These are phyloP conservation scores for Aspergillus aculeatinus DNA, from an alignment of 2,329 filamentous ascomycete genomes.

Conservation along the genomic window DNA sequence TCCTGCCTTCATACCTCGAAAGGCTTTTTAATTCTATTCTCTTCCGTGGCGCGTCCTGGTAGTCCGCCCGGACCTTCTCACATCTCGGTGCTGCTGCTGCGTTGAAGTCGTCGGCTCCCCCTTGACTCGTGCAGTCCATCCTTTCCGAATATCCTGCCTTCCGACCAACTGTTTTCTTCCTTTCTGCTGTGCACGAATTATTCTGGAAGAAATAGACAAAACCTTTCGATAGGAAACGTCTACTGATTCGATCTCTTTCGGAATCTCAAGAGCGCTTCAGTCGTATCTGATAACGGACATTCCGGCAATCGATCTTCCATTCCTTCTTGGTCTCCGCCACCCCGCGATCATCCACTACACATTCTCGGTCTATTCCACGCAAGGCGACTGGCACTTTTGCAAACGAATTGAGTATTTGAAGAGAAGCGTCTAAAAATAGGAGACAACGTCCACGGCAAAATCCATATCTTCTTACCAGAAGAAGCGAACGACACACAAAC, in stretches of 20 bases:
- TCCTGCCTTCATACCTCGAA: conserved; percentile 19
- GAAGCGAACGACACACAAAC: conserved; percentile 9
- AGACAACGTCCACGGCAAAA: conserved; percentile 11
- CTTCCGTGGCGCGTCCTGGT: conserved; percentile 37
- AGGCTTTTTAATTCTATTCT: conserved; percentile 13
- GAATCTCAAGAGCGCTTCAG: neutral
- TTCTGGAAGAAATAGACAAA: conserved; percentile 18
- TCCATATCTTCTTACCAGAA: conserved; percentile 6
- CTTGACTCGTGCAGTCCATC: conserved; percentile 26
- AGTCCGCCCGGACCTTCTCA: conserved; percentile 38
- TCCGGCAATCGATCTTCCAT: conserved; percentile 33
- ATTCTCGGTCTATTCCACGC: conserved; percentile 19
- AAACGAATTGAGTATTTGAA: conserved; percentile 10
- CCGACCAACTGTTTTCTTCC: conserved; percentile 10
- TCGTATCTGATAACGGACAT: conserved; percentile 31
- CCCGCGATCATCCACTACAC: conserved; percentile 31
- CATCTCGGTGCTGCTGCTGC: conserved; percentile 21
- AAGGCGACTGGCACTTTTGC: conserved; percentile 11
- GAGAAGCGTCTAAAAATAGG: conserved; percentile 17
- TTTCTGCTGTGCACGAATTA: conserved; percentile 32
- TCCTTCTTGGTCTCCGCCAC: conserved; percentile 28
- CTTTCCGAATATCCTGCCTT: conserved; percentile 10
- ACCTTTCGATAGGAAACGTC: conserved; percentile 21
- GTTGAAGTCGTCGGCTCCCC: conserved; percentile 13
- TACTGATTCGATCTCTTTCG: conserved; percentile 3